phyloP scores from a whole-genome alignment of 169 alveolate genomes.

The Fabrea salina region DNA sequence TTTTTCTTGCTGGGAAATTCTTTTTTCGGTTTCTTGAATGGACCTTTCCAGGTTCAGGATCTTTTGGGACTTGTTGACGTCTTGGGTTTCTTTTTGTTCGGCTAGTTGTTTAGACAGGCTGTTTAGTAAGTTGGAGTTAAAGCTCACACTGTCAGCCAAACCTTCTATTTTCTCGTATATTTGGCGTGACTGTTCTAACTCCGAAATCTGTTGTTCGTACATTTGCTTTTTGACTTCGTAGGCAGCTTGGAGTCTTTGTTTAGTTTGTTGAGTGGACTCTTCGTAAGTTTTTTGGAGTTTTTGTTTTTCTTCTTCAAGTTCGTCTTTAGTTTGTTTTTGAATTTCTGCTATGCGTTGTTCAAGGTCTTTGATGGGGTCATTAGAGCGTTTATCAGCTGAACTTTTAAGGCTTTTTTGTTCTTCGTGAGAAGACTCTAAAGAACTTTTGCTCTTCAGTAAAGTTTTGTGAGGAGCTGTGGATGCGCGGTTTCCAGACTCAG shows the following conservation, averaged over 20 bases:
- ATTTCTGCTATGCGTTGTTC: not conserved
- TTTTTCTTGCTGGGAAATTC: not conserved
- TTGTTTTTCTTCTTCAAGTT: not conserved
- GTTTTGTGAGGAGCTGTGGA: not conserved
- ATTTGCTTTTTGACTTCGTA: not conserved
- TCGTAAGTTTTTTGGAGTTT: not conserved
- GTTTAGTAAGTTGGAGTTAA: slow-evolving; percentile 11
- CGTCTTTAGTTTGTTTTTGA: not conserved
- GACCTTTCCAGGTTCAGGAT: not conserved
- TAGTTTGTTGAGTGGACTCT: not conserved
- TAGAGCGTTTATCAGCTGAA: not conserved
- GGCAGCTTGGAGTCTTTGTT: not conserved
- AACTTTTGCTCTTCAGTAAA: not conserved
- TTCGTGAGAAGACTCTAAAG: not conserved
- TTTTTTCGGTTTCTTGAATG: not conserved
- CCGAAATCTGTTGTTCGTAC: not conserved
- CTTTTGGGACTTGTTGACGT: not conserved
- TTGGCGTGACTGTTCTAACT: not conserved
- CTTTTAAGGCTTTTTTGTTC: not conserved
- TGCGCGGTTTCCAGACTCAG: not conserved
- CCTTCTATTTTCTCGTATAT: not conserved
- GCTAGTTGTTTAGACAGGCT: not conserved
- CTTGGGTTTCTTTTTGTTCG: not conserved
- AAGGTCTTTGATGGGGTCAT: not conserved
- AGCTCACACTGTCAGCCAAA: not conserved